Evolutionary conservation across 371 early-diverging fungal species (phyloP).

Genomic region (Synchytrium microbalum): DNA sequence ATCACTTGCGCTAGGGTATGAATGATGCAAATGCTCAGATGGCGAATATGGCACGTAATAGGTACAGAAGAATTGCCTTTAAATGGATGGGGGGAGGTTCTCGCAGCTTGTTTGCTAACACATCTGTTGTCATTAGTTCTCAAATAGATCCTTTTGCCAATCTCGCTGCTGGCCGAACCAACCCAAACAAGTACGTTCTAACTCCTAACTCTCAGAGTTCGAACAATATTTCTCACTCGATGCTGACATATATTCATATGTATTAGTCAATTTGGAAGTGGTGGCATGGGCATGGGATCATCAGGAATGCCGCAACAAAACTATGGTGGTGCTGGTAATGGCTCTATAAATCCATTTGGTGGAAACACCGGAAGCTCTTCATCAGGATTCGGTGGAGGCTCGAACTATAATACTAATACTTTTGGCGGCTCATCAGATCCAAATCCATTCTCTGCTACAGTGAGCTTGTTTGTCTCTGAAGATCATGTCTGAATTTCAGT

Average conservation of each 20-base stretch:
- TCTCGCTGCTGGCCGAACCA: conserved; percentile 26
- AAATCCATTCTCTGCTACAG: not conserved
- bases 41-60: conserved; percentile 10
- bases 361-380: not conserved
- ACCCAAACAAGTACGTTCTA: not conserved
- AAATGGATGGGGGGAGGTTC: conserved; percentile 28
- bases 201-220: not conserved
- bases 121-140: conserved; percentile 13
- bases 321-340: conserved; percentile 5
- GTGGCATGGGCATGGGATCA: conserved; percentile 1
- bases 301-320: conserved; percentile 7
- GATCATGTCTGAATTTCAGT: too few species aligned
- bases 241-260: not conserved
- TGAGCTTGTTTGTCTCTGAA: too few species aligned
- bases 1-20: conserved; percentile 10
- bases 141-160: conserved; percentile 53
- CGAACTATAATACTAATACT: not conserved
- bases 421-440: not conserved
- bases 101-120: not conserved
- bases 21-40: conserved; percentile 5
- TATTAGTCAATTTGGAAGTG: conserved; percentile 2
- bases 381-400: too few species aligned
- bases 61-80: conserved; percentile 31
- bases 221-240: conserved; percentile 1
- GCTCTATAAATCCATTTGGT: not conserved